phyloP scores from a whole-genome alignment of 805 yeast genomes.

The Metschnikowia reukaufii region DNA sequence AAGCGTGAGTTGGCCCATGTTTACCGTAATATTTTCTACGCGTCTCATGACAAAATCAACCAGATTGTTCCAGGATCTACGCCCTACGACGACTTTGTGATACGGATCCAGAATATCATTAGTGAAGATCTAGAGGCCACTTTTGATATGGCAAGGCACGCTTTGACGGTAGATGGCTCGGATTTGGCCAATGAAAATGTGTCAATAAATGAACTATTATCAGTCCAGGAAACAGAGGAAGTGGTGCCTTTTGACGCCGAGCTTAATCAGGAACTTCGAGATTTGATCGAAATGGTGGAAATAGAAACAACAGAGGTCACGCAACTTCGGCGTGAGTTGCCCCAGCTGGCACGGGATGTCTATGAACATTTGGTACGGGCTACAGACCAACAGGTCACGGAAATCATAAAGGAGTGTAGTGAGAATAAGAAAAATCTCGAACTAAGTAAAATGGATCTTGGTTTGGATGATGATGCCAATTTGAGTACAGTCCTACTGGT shows the following conservation, averaged over 20 bases:
- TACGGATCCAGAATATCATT: conserved; percentile 43
- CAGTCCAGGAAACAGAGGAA: conserved; percentile 35
- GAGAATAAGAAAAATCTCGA: conserved; percentile 11
- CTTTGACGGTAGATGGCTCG: conserved; percentile 59
- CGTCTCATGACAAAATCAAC: conserved; percentile 46
- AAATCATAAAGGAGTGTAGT: conserved; percentile 24
- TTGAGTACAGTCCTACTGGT: neutral
- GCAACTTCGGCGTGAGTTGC: conserved; percentile 52
- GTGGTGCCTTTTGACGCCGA: conserved; percentile 72
- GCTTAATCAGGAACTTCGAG: conserved; percentile 58
- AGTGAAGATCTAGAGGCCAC: conserved; percentile 49
- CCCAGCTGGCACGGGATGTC: conserved; percentile 38
- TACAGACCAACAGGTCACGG: conserved; percentile 33
- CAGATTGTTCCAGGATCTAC: conserved; percentile 46
- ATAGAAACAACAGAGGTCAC: conserved; percentile 59
- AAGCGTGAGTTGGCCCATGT: conserved; percentile 53
- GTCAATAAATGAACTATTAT: conserved; percentile 26
- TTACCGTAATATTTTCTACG: conserved; percentile 42
- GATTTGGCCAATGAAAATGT: conserved; percentile 29
- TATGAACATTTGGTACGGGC: conserved; percentile 35
- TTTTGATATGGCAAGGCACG: conserved; percentile 57
- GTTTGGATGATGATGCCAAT: neutral
- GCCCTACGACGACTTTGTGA: conserved; percentile 46
- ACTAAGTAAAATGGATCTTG: neutral
- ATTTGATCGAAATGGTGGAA: conserved; percentile 59